A percentile compares a stretch with the other conserved stretches of the same genome.
Evolutionary conservation across 768 basidiomycete species (phyloP).

Genomic region (Lanmaoa rubissima): DNA sequence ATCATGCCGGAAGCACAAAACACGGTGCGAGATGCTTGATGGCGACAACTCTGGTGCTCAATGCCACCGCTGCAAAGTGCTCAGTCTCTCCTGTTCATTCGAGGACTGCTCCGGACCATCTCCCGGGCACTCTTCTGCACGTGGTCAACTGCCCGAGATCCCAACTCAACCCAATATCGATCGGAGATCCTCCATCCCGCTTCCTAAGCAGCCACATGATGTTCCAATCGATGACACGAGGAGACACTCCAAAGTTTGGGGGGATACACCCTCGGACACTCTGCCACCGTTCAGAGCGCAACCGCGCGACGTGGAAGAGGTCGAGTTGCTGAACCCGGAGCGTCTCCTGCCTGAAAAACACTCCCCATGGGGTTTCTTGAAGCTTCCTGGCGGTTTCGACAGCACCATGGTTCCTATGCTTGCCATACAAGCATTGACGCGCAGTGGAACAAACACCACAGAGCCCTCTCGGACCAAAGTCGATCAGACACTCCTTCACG

Average conservation of each 20-base stretch:
- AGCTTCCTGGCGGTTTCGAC: slow-evolving; percentile 38
- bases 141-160: slow-evolving; percentile 20
- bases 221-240: slow-evolving; percentile 22
- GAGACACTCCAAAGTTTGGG: slow-evolving; percentile 23
- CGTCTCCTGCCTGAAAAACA: slow-evolving; percentile 36
- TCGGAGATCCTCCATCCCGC: slow-evolving; percentile 24
- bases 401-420: slow-evolving; percentile 47
- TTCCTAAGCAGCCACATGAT: slow-evolving; percentile 22
- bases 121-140: slow-evolving; percentile 16
- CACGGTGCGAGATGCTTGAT: slow-evolving; percentile 50
- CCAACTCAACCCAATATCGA: slow-evolving; percentile 19
- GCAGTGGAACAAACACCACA: slow-evolving; percentile 20
- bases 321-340: slow-evolving; percentile 34
- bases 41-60: slow-evolving; percentile 35
- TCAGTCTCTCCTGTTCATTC: slow-evolving; percentile 46
- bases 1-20: slow-evolving; percentile 48
- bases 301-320: slow-evolving; percentile 23
- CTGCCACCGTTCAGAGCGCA: slow-evolving; percentile 20
- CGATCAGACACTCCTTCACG: slow-evolving; percentile 29
- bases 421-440: slow-evolving; percentile 43
- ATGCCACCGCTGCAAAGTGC: slow-evolving; percentile 52
- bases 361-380: slow-evolving; percentile 40
- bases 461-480: slow-evolving; percentile 25
- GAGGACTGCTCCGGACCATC: slow-evolving; percentile 31
- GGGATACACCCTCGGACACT: slow-evolving; percentile 8